phyloP scores from a whole-genome alignment of 2,329 filamentous ascomycete species.

The Atkinsonella hypoxylon region DNA sequence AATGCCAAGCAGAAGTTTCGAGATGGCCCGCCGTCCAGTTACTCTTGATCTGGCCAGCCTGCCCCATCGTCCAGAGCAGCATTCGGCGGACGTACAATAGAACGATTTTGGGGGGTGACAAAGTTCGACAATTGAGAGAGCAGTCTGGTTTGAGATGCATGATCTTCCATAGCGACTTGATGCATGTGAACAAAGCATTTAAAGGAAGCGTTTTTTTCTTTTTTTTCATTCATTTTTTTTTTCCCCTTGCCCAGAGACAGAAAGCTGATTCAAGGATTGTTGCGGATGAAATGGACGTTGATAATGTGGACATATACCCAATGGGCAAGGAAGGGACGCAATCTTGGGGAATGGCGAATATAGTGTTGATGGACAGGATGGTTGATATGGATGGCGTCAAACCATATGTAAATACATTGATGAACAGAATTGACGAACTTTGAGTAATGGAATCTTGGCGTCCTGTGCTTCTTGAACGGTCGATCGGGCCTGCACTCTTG shows the following conservation, averaged over 20 bases:
- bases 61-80: neutral
- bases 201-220: neutral
- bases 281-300: neutral
- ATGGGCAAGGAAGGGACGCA: neutral
- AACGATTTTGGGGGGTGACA: neutral
- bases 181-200: neutral
- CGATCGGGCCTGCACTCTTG: too few relatives aligned
- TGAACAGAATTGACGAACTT: neutral
- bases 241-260: neutral
- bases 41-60: slow-evolving; percentile 4
- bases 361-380: neutral
- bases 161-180: neutral
- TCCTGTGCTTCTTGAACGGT: too few relatives aligned
- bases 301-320: neutral
- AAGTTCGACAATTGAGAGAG: neutral
- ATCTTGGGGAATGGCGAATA: neutral
- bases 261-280: neutral
- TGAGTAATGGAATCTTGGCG: neutral
- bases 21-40: slow-evolving; percentile 32
- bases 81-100: neutral
- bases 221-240: neutral
- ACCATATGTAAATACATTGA: neutral
- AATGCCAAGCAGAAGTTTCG: slow-evolving; percentile 44
- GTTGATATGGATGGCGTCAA: neutral
- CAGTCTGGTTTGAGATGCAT: neutral